These are phyloP conservation scores for Pestalotiopsis sp. DNA, from an alignment of 2,329 filamentous ascomycete species.

Conservation along the genomic window DNA sequence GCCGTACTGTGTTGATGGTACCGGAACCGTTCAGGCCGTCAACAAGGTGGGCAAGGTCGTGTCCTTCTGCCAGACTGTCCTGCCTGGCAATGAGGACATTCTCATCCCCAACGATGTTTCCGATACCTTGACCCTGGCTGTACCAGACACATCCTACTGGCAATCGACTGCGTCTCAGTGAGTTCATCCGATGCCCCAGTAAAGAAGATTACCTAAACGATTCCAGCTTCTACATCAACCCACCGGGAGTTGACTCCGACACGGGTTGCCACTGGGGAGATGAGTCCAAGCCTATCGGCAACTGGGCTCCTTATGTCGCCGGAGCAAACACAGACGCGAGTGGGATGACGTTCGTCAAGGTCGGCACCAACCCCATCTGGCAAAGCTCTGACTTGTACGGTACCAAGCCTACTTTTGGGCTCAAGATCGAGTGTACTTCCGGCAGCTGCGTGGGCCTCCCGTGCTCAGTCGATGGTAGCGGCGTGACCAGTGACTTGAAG, in stretches of 20 bases:
- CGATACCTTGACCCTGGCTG: conserved; percentile 62
- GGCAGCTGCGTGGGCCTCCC: conserved; percentile 73
- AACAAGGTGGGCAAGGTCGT: conserved; percentile 67
- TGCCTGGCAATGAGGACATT: conserved; percentile 82
- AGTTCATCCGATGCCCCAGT: conserved; percentile 35
- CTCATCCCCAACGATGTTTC: conserved; percentile 75
- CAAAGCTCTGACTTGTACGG: conserved; percentile 56
- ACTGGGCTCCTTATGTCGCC: conserved; percentile 78
- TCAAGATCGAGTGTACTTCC: conserved; percentile 70
- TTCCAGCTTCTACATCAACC: conserved; percentile 74
- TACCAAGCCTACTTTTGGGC: conserved; percentile 65
- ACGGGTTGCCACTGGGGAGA: conserved; percentile 76
- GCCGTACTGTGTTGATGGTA: conserved; percentile 72
- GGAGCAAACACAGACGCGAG: conserved; percentile 70
- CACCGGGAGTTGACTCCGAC: conserved; percentile 62
- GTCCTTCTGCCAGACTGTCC: conserved; percentile 78
- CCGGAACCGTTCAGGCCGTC: conserved; percentile 64
- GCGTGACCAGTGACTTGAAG: conserved; percentile 57
- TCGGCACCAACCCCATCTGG: conserved; percentile 79
- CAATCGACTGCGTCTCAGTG: conserved; percentile 73
- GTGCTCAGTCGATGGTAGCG: conserved; percentile 69
- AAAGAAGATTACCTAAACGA: conserved; percentile 17
- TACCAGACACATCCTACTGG: conserved; percentile 74
- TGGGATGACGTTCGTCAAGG: conserved; percentile 73
- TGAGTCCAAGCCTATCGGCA: conserved; percentile 60